Evolutionary conservation across 108 stramenopile genomes (phyloP).

Genomic region (Stephanodiscus triporus): DNA sequence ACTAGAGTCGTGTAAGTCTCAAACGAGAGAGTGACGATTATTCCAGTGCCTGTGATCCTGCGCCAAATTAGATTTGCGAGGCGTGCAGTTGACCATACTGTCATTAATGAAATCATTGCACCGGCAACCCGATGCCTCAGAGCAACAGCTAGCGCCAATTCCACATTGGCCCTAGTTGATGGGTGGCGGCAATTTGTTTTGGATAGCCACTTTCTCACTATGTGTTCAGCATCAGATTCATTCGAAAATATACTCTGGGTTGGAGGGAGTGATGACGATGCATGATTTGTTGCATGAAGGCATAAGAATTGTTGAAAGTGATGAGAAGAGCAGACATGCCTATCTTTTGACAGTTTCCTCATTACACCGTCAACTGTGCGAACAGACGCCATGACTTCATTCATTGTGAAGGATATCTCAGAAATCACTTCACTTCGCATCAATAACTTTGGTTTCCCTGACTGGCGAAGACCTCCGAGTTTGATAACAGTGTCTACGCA

Average conservation of each 20-base stretch:
- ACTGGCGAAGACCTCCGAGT: neutral
- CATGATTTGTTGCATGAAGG: constrained; percentile 18
- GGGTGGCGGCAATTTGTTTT: neutral
- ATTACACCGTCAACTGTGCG: constrained; percentile 31
- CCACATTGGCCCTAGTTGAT: constrained; percentile 9
- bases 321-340: constrained; percentile 28
- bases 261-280: neutral
- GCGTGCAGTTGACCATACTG: constrained; percentile 22
- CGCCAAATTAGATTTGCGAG: constrained; percentile 23
- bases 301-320: constrained; percentile 40
- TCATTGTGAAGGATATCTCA: constrained; percentile 17
- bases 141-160: constrained; percentile 22
- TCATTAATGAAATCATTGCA: constrained; percentile 20
- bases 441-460: neutral
- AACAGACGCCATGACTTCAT: constrained; percentile 13
- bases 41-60: constrained; percentile 9
- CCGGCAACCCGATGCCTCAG: constrained; percentile 30
- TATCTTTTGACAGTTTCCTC: constrained; percentile 38
- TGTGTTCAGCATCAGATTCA: constrained; percentile 20
- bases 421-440: neutral
- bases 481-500: constrained; percentile 4
- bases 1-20: constrained; percentile 36
- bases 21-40: constrained; percentile 24
- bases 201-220: constrained; percentile 36
- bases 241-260: constrained; percentile 1